Base-by-base conservation (phyloP, 1,284 basidiomycete species). In the Moniliella sp. region DNA sequence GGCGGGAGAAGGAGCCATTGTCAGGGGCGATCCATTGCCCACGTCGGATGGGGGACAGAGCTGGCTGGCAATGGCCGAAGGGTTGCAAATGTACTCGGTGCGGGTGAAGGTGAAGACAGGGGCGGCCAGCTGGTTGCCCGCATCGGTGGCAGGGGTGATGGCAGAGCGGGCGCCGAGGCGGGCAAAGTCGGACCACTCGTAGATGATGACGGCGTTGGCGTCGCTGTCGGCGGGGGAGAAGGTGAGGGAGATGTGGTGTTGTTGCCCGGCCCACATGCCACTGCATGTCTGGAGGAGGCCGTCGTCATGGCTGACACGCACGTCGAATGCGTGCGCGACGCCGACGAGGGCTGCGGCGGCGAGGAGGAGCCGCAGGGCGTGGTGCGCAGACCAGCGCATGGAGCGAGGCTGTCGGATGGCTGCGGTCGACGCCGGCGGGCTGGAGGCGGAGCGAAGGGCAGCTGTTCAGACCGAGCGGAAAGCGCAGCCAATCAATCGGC, bases 181-280 rank as follows among this genome's bases (percentile, higher is more conserved):
- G 33, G 68, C 64, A 30, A 76, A 74, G 55, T 97, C 88, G 17
- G 67, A 58, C 79, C 84, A 94, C 62, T 97, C 88, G 59, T 94
- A 97, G 29, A 97, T 74, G 35, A 91, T 76, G 66, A 88, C 74
- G 11, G 88, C 79, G 16, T 84, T 79, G n/a, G 88, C 88, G 21
- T 7, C 7, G n/a, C 21, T n/a, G n/a, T n/a, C n/a, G n/a, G n/a
- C n/a, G 21, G 21, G 21, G 21, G 21, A 7, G 21, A n/a, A n/a
- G 21, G 21, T 23, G 21, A 23, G 21, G 8, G 88, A 80, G 44
- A 93, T 83, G 61, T 70, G 76, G 15, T 83, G 78, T 21, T 73
- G 67, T 33, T 70, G 61, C 32, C 72, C 72, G 15, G 73, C 78
- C 71, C 78, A 88, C 81, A 97, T 91, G 34, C 86, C 86, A 40